These are phyloP conservation scores for Pinus taeda DNA, from an alignment of 75 land plant genomes.

Conservation along the genomic window DNA sequence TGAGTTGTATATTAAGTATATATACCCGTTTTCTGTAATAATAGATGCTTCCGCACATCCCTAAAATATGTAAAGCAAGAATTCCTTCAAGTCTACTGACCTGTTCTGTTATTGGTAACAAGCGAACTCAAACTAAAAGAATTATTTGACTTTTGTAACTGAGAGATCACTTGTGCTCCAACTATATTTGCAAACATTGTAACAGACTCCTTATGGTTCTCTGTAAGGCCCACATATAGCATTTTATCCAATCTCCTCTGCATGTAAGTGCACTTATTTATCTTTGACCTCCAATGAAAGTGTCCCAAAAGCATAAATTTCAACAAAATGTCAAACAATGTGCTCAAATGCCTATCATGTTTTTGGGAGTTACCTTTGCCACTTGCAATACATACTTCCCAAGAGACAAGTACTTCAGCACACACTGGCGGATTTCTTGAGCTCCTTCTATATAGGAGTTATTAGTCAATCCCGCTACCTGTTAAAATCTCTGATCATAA, in stretches of 20 bases:
- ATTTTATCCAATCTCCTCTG: slow-evolving; percentile 85
- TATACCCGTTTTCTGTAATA: neutral
- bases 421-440: slow-evolving; percentile 73
- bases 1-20: slow-evolving; percentile 7
- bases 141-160: slow-evolving; percentile 21
- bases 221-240: slow-evolving; percentile 96
- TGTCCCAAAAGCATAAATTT: neutral
- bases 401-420: slow-evolving; percentile 45
- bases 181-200: slow-evolving; percentile 72
- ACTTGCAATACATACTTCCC: slow-evolving; percentile 68
- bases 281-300: neutral
- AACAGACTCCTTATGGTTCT: slow-evolving; percentile 82
- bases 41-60: neutral
- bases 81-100: slow-evolving; percentile 11
- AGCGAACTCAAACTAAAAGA: neutral
- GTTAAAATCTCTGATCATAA: slow-evolving; percentile 1
- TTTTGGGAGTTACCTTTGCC: slow-evolving; percentile 56
- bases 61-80: neutral
- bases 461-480: slow-evolving; percentile 93
- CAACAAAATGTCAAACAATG: neutral
- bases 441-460: slow-evolving; percentile 60
- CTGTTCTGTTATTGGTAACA: slow-evolving; percentile 26
- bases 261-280: slow-evolving; percentile 8
- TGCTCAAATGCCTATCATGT: neutral
- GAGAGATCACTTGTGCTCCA: slow-evolving; percentile 76